A percentile compares a stretch with the other conserved stretches of the same genome.
These are phyloP conservation scores for Leccinum griseonigrum DNA, from an alignment of 1,284 basidiomycete genomes.

Conservation along the genomic window DNA sequence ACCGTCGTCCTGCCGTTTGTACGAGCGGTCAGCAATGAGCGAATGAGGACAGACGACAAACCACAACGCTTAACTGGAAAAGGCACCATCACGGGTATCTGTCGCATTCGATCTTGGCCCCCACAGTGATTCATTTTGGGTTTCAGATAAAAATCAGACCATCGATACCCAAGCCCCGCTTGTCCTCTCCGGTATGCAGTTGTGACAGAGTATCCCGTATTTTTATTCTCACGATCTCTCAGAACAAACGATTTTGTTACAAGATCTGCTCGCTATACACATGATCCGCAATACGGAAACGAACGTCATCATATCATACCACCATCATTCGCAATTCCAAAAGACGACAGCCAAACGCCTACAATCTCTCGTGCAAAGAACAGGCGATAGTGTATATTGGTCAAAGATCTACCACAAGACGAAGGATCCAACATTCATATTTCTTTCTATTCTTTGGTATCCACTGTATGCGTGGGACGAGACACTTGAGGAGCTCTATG, in stretches of 20 bases:
- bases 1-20: slow-evolving; percentile 50
- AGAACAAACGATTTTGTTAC: slow-evolving; percentile 29
- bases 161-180: slow-evolving; percentile 55
- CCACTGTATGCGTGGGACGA: slow-evolving; percentile 60
- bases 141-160: slow-evolving; percentile 31
- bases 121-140: background rate
- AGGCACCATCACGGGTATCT: slow-evolving; percentile 22
- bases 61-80: background rate
- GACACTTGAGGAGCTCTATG: slow-evolving; percentile 48
- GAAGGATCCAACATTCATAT: slow-evolving; percentile 50
- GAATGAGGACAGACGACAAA: slow-evolving; percentile 3
- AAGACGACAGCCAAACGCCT: slow-evolving; percentile 36
- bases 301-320: slow-evolving; percentile 42
- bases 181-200: slow-evolving; percentile 27
- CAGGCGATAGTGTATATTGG: slow-evolving; percentile 51
- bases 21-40: slow-evolving; percentile 32
- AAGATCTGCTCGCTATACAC: slow-evolving; percentile 41
- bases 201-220: background rate
- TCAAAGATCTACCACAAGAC: slow-evolving; percentile 46
- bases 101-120: background rate
- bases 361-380: slow-evolving; percentile 35
- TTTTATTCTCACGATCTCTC: background rate
- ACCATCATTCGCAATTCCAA: slow-evolving; percentile 32
- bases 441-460: slow-evolving; percentile 54
- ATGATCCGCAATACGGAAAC: slow-evolving; percentile 35